These are phyloP conservation scores for Jacaranda mimosifolia DNA, from an alignment of 257 asterid species.

Conservation along the genomic window DNA sequence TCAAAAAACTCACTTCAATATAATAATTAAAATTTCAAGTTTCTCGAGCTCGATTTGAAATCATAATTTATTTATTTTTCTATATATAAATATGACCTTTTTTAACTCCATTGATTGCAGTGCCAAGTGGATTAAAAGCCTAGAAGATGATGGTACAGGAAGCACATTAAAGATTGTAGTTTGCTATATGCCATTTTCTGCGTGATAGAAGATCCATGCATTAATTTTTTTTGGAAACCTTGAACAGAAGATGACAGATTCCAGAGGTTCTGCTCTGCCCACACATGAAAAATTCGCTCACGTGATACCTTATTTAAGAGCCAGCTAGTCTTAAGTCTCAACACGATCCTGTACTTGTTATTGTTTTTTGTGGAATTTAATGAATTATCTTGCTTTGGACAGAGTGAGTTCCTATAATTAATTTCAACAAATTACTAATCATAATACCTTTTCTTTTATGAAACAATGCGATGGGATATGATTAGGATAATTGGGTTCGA, in stretches of 20 bases:
- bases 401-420: background rate
- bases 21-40: too few relatives aligned
- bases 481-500: too few relatives aligned
- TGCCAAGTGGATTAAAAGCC: slow-evolving; percentile 17
- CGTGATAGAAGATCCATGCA: slow-evolving; percentile 46
- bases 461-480: too few relatives aligned
- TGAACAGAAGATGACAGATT: slow-evolving; percentile 21
- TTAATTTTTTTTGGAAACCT: slow-evolving; percentile 21
- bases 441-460: too few relatives aligned
- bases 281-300: slow-evolving; percentile 14
- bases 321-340: too few relatives aligned
- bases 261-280: slow-evolving; percentile 6
- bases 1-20: too few relatives aligned
- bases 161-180: slow-evolving; percentile 42
- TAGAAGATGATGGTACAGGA: slow-evolving; percentile 40
- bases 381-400: background rate
- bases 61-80: background rate
- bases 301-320: slow-evolving; percentile 16
- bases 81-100: too few relatives aligned
- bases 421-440: background rate
- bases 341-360: background rate
- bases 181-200: slow-evolving; percentile 44
- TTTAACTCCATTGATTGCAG: background rate
- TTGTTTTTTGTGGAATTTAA: background rate
- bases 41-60: background rate